Conservation (phyloP, 495 filamentous ascomycete species). For the Hypoxylon fragiforme region DNA sequence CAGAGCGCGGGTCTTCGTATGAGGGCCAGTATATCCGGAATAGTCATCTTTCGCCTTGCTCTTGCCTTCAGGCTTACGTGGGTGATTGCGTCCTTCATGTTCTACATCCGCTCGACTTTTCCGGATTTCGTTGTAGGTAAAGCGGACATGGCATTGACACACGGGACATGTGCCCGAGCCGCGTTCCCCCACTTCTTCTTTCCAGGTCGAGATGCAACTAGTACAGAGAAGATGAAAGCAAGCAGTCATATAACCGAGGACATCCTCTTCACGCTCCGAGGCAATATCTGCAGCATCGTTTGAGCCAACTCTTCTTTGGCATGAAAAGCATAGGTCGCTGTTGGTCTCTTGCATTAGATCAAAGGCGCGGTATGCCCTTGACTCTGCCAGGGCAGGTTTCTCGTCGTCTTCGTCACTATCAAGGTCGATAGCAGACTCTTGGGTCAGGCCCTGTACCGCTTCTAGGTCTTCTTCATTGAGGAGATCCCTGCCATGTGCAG, state of each 20-base stretch:
- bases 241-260: conserved; percentile 75
- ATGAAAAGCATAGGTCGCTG: conserved; percentile 68
- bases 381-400: conserved; percentile 55
- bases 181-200: conserved; percentile 41
- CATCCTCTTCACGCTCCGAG: conserved; percentile 60
- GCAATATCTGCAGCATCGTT: conserved; percentile 55
- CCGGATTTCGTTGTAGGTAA: conserved; percentile 66
- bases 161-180: conserved; percentile 57
- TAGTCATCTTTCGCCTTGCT: conserved; percentile 68
- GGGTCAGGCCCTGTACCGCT: conserved; percentile 73
- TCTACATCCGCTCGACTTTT: conserved; percentile 63
- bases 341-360: conserved; percentile 78
- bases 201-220: conserved; percentile 63
- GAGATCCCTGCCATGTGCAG: conserved; percentile 87
- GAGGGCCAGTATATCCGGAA: conserved; percentile 79
- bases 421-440: conserved; percentile 81
- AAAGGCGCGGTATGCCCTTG: conserved; percentile 80
- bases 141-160: conserved; percentile 63
- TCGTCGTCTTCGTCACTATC: conserved; percentile 69
- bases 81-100: conserved; percentile 51
- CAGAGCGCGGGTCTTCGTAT: conserved; percentile 86
- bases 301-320: conserved; percentile 62
- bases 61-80: conserved; percentile 54
- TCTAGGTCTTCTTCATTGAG: conserved; percentile 80
- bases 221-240: conserved; percentile 85